phyloP scores from a whole-genome alignment of 148 eudicot species.

The Vaccinium vitisidaea region DNA sequence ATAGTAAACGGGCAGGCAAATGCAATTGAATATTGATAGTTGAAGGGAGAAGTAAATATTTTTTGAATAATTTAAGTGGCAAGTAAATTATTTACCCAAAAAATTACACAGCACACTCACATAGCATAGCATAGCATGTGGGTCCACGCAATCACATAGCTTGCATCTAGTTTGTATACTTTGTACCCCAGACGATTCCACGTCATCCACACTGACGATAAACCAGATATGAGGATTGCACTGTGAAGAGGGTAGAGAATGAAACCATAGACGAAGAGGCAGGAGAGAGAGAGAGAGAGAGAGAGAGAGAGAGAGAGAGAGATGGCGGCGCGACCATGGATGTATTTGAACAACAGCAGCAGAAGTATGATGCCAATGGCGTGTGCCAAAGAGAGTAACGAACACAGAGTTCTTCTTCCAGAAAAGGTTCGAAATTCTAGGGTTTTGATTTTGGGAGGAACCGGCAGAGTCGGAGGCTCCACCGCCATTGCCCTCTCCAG shows the following conservation, averaged over 20 bases:
- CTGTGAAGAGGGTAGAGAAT: neutral
- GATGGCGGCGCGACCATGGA: slow-evolving; percentile 47
- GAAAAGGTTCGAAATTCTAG: slow-evolving; percentile 45
- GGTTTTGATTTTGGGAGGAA: slow-evolving; percentile 84
- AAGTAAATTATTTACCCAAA: too few relatives aligned
- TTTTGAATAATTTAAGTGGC: too few relatives aligned
- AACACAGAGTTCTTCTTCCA: slow-evolving; percentile 23
- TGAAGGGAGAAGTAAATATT: too few relatives aligned
- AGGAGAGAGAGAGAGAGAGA: slow-evolving; percentile 16
- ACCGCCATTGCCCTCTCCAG: slow-evolving; percentile 78
- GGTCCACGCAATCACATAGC: too few relatives aligned
- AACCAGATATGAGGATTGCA: neutral
- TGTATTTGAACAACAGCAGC: slow-evolving; percentile 32
- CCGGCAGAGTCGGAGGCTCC: slow-evolving; percentile 97
- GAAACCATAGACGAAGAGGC: neutral
- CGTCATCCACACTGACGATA: slow-evolving; percentile 21
- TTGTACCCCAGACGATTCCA: slow-evolving; percentile 18
- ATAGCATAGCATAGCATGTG: too few relatives aligned
- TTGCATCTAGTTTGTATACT: too few relatives aligned
- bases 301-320: slow-evolving; percentile 9
- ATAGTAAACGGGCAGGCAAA: too few relatives aligned
- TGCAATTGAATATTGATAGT: too few relatives aligned
- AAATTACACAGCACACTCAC: too few relatives aligned
- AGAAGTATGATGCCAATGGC: slow-evolving; percentile 23
- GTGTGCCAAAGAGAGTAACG: slow-evolving; percentile 32